Conservation (phyloP, 257 asterid species). For the Solanum tacnaense region DNA sequence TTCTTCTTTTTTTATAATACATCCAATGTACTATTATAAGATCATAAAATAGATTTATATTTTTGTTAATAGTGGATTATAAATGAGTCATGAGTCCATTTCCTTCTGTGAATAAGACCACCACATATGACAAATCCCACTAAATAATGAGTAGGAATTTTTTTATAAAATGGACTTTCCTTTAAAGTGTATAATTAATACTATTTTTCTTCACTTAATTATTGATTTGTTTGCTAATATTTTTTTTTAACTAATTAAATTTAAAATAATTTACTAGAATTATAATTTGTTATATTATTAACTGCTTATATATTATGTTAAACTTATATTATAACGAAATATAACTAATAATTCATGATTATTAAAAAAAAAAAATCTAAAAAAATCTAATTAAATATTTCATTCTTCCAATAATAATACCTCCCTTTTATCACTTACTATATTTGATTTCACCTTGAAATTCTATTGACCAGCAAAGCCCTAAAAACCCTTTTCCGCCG, state of each 20-base stretch:
- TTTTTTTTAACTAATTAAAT: neutral
- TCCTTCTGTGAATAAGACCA: neutral
- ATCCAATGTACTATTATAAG: neutral
- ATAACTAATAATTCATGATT: neutral
- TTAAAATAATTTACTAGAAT: neutral
- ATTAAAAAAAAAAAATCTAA: no score
- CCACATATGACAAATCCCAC: neutral
- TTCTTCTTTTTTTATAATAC: neutral
- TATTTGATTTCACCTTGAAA: neutral
- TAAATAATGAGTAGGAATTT: neutral
- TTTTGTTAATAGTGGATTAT: neutral
- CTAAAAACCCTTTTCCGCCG: neutral
- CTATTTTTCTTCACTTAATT: neutral
- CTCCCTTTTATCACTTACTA: neutral
- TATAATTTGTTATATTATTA: neutral
- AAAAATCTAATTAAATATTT: no score
- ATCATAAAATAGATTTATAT: neutral
- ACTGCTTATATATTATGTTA: neutral
- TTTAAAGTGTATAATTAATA: neutral
- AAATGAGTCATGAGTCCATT: neutral
- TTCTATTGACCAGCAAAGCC: neutral
- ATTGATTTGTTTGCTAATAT: neutral
- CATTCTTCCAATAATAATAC: neutral
- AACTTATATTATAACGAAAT: neutral
- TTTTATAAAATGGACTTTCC: neutral